phyloP scores from a whole-genome alignment of 805 yeast genomes.

The Naumovozyma baii region DNA sequence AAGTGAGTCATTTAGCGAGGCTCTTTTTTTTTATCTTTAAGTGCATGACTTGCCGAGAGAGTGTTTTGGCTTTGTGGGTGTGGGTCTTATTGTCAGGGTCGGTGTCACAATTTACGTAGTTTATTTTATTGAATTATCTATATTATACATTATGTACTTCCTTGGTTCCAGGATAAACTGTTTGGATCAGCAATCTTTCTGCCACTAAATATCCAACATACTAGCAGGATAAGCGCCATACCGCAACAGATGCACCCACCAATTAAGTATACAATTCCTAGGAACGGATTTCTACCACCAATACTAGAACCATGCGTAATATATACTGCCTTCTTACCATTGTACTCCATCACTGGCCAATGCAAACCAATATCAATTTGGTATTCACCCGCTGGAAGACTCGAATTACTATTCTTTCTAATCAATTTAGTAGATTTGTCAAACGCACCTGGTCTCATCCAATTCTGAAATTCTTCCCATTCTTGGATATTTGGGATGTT shows the following conservation, averaged over 20 bases:
- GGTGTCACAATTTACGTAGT: no score
- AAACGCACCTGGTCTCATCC: conserved; percentile 89
- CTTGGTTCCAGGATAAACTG: conserved; percentile 62
- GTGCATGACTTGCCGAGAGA: conserved; percentile 13
- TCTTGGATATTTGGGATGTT: conserved; percentile 66
- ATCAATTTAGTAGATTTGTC: conserved; percentile 58
- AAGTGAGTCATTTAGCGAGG: conserved; percentile 1
- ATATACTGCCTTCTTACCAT: conserved; percentile 59
- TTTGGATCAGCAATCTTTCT: conserved; percentile 65
- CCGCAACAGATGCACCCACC: conserved; percentile 63
- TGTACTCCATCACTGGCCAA: conserved; percentile 64
- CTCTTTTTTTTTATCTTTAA: conserved; percentile 6
- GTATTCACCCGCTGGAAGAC: conserved; percentile 48
- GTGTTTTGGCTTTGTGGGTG: background rate
- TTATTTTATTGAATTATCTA: no score
- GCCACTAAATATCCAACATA: conserved; percentile 51
- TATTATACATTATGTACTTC: background rate
- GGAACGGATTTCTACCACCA: conserved; percentile 67
- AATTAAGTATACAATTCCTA: conserved; percentile 66
- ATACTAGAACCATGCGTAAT: conserved; percentile 60
- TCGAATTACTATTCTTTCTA: conserved; percentile 50
- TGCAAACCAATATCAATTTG: conserved; percentile 60
- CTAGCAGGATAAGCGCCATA: conserved; percentile 42
- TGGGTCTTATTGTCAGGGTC: no score
- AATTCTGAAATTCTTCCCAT: conserved; percentile 84